Evolutionary conservation across 108 stramenopile genomes (phyloP), one percentile per base, ranked within the genome.

Genomic region (Nannochloropsis salina): DNA sequence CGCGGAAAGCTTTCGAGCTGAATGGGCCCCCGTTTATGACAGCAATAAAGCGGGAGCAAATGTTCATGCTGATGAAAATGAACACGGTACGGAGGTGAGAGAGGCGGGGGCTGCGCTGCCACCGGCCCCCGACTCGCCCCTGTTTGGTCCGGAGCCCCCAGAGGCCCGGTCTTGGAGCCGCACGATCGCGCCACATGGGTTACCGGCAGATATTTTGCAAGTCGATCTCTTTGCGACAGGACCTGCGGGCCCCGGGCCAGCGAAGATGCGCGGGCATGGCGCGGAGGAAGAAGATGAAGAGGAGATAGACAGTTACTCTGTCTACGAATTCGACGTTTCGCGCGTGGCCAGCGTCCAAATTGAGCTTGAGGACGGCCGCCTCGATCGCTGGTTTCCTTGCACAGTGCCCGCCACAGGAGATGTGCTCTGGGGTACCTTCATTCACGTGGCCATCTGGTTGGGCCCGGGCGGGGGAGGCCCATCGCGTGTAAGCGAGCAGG

Each of bases 1-100:
- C 61, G 61, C 61, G 20, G 61, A 74, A n/a, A 74, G 61, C n/a
- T 74, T 74, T 74, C 61, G 61, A n/a, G 61, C 61, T n/a, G 61
- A 74, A 74, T 74, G 61, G 61, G 61, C 20, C 15, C 61, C n/a
- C 20, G 0, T 74, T 15, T n/a, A n/a, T 74, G 61, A 74, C 61
- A 74, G 61, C 61, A n/a, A 74, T n/a, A 74, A 31, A 31, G 31
- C 31, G 31, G 31, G 31, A 31, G 31, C 31, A 31, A 31, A 31
- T 31, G 31, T 31, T 31, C 31, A 31, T 31, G 31, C 31, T 31
- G 31, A 74, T 74, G 61, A 74, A 6, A 3, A 74, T 74, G 61
- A 74, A 15, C 20, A 74, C 20, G 61, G n/a, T n/a, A n/a, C 4
- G 61, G 61, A 74, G 61, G 8, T n/a, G 61, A n/a, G 4, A n/a